Base-by-base conservation (phyloP, 148 eudicot species). In the Camellia lanceoleosa region DNA sequence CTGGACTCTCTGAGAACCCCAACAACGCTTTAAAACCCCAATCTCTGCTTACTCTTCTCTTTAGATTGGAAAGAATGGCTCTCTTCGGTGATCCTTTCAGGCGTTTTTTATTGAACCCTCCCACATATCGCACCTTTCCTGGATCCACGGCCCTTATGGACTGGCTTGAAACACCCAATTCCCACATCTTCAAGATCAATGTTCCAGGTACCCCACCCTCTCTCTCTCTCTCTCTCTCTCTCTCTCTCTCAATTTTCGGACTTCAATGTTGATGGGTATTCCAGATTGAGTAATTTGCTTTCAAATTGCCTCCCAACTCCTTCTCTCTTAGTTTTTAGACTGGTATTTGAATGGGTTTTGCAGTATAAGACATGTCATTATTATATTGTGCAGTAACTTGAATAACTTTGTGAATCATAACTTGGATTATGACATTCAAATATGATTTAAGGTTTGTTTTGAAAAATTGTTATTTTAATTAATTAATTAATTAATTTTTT, bases 121-220 rank as follows among this genome's bases (percentile, higher is more conserved):
- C 86, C 3, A 54, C 83, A 3, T 83, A 84, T 62, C 85, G 85
- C 0, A 77, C 86, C 74, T 68, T 77, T 65, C 80, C 87, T 5
- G 89, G 85, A 52, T 82, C 90, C 18, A 69, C 89, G 66, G 92
- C 88, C 23, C 92, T 89, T 15, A 79, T 93, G 84, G 97, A 93
- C 63, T 93, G 93, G 95, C 64, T 91, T 23, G 97, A 93, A 72
- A 74, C 97, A 46, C 84, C 91, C 7, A 80, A 78, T 51, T 75
- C 95, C 66, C 97, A 93, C 85, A 79, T 87, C 81, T 83, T 93
- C 90, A 93, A 91, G 71, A 79, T 93, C 86, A 91, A 93, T 78
- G 89, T 91, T 74, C 97, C 95, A 80, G 95, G 97, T 93, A 62
- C 62, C 30, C 30, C 30, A 0, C 30, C 30, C 30, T 0, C 44